Conservation (phyloP, 805 yeast genomes). For the Hanseniaspora hatyaiensis region DNA sequence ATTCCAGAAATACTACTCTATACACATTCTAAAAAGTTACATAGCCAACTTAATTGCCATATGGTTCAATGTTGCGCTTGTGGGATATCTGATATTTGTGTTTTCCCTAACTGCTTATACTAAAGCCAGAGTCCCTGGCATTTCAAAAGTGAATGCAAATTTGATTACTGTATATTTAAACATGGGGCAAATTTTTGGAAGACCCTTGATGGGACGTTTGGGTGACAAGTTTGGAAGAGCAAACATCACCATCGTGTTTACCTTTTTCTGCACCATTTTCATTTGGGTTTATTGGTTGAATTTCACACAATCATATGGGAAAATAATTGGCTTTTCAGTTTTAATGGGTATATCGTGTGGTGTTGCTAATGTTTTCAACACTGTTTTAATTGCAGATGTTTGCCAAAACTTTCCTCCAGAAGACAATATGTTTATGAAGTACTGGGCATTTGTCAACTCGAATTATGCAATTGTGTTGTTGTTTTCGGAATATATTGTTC, state of each 20-base stretch:
- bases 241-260: constrained; percentile 34
- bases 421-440: constrained; percentile 32
- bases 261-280: constrained; percentile 31
- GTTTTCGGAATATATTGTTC: constrained; percentile 45
- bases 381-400: constrained; percentile 34
- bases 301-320: constrained; percentile 30
- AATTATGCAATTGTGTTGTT: constrained; percentile 30
- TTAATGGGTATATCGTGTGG: constrained; percentile 38
- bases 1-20: constrained; percentile 30
- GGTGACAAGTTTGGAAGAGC: constrained; percentile 39
- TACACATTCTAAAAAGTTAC: constrained; percentile 25
- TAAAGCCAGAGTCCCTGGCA: constrained; percentile 34
- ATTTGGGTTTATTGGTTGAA: constrained; percentile 39
- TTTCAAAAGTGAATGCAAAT: constrained; percentile 35
- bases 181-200: constrained; percentile 38
- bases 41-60: constrained; percentile 29
- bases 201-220: constrained; percentile 37
- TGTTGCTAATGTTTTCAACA: constrained; percentile 35
- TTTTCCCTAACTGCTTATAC: constrained; percentile 40
- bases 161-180: constrained; percentile 37
- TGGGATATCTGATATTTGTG: constrained; percentile 36
- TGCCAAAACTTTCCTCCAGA: constrained; percentile 25
- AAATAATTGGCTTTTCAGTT: constrained; percentile 34
- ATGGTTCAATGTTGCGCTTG: constrained; percentile 32
- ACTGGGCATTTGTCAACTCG: constrained; percentile 30